Base-by-base conservation (phyloP, 2,329 filamentous ascomycete species). In the Colletotrichum cordylinicola region DNA sequence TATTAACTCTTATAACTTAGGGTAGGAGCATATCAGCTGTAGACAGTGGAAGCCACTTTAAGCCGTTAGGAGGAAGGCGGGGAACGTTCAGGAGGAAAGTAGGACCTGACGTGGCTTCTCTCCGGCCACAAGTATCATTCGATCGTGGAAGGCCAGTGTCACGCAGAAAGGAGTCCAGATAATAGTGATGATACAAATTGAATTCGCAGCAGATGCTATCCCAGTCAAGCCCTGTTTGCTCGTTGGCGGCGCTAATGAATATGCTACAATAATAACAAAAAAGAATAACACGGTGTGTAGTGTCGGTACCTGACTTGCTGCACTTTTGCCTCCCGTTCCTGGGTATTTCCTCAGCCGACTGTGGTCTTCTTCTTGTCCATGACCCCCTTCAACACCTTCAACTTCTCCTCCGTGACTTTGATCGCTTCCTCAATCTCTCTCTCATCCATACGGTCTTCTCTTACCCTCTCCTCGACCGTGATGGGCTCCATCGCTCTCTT, bases 401-500 rank as follows among this genome's bases (percentile, higher is more conserved):
- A 86, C 81, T 95, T 94, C 86, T 98, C 94, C 82, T 98, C 95
- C 4, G 96, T 98, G 35, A 98, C 91, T 70, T 91, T 88, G 76
- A 98, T 96, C 24, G 95, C 94, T 86, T 98, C 92, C 78, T 93
- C 91, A 75, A 98, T 90, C 82, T 97, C 93, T 39, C 91, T 88
- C 79, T 94, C 91, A 62, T 92, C 91, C 91, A 96, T 94, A 64
- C 87, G 87, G 78, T 91, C 89, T 74, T 90, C 87, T 12, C 87
- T 86, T 64, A 92, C 78, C 81, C 89, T 92, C 72, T 93, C 92
- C 79, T 93, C 90, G 29, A 91, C 86, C 4, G 92, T 88, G 37
- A 88, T 89, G 4, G 89, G 87, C 78, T 93, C 88, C 31, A 89
- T 82, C 16, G 86, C 86, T 77, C 84, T 87, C 79, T 91, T 89